Evolutionary conservation across 83 land plant species (phyloP).

Genomic region (Picea abies): DNA sequence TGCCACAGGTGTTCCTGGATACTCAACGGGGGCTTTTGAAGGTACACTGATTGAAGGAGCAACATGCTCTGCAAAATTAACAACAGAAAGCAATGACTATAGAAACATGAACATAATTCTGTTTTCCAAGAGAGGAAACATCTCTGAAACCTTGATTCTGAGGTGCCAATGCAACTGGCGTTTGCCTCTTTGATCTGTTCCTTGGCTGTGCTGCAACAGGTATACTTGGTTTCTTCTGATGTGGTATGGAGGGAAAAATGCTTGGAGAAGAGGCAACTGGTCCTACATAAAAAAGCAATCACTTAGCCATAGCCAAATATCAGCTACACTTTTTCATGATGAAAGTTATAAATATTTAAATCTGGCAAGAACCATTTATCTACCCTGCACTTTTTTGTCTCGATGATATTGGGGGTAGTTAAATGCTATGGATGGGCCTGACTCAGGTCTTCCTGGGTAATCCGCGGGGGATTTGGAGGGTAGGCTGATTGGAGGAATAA

Average conservation of each 20-base stretch:
- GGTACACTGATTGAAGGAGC: background rate
- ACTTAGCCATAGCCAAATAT: background rate
- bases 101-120: background rate
- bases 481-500: background rate
- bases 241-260: background rate
- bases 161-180: background rate
- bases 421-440: background rate
- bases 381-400: background rate
- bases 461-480: background rate
- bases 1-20: background rate
- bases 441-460: background rate
- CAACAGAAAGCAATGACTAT: background rate
- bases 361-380: background rate
- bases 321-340: background rate
- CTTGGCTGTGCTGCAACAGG: background rate
- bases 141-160: background rate
- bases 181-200: conserved; percentile 8
- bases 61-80: conserved; percentile 2
- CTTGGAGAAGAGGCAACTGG: conserved; percentile 6
- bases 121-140: background rate
- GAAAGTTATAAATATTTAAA: background rate
- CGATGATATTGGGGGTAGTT: background rate
- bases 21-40: background rate
- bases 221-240: background rate
- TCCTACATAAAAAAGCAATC: conserved; percentile 6